phyloP scores from a whole-genome alignment of 495 filamentous ascomycete species.

The Letharia columbiana region DNA sequence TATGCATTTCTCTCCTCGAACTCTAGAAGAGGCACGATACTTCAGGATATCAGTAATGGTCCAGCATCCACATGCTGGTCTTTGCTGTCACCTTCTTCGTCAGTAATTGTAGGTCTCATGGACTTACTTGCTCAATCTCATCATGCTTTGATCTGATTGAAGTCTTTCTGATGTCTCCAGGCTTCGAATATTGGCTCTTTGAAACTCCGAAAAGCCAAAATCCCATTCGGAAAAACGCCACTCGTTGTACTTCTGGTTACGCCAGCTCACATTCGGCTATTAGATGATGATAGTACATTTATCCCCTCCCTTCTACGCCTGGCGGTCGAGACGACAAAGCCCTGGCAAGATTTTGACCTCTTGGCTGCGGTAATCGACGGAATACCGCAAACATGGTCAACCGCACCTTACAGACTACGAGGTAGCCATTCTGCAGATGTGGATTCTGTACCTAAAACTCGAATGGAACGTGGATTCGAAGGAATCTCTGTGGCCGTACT shows the following conservation, averaged over 20 bases:
- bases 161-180: constrained; percentile 1
- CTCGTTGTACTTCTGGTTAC: constrained; percentile 25
- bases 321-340: background rate
- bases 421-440: background rate
- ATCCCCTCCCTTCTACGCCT: constrained; percentile 17
- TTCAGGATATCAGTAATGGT: background rate
- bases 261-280: constrained; percentile 15
- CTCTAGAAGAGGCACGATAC: background rate
- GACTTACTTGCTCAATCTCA: background rate
- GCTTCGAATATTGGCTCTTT: background rate
- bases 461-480: constrained; percentile 10
- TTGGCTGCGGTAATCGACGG: constrained; percentile 24
- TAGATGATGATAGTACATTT: constrained; percentile 17
- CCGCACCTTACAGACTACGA: background rate
- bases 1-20: background rate
- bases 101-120: constrained; percentile 11
- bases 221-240: constrained; percentile 3
- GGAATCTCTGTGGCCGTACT: constrained; percentile 23
- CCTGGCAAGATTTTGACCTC: constrained; percentile 19
- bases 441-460: background rate
- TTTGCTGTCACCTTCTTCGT: constrained; percentile 13
- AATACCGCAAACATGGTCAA: constrained; percentile 15
- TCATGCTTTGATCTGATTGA: background rate
- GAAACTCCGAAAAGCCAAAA: background rate
- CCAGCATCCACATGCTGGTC: constrained; percentile 13